Percentiles rank a stretch among this genome's conserved stretches.
These are phyloP conservation scores for Grosmannia huntii DNA, from an alignment of 2,329 filamentous ascomycete species.

Conservation along the genomic window DNA sequence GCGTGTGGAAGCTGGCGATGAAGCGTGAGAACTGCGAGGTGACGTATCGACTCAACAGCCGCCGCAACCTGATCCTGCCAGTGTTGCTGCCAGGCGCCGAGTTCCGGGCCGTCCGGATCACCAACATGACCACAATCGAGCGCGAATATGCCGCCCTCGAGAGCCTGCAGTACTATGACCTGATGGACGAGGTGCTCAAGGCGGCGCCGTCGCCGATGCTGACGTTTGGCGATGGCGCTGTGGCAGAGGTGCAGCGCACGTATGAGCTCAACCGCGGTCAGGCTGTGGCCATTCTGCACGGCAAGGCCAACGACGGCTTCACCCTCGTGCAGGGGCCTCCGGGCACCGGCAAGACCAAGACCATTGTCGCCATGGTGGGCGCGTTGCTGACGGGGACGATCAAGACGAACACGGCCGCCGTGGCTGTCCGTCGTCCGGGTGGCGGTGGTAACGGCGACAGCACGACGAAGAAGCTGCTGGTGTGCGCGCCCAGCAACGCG, in stretches of 20 bases:
- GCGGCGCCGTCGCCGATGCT: conserved; percentile 85
- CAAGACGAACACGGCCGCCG: conserved; percentile 28
- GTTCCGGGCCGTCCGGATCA: conserved; percentile 68
- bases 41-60: conserved; percentile 68
- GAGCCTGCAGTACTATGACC: conserved; percentile 87
- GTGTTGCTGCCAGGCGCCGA: conserved; percentile 56
- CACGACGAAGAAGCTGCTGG: conserved; percentile 68
- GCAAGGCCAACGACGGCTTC: conserved; percentile 91
- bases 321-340: conserved; percentile 93
- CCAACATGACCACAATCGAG: conserved; percentile 88
- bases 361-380: conserved; percentile 91
- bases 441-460: conserved; percentile 19
- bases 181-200: conserved; percentile 77
- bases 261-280: conserved; percentile 84
- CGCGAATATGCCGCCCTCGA: conserved; percentile 88
- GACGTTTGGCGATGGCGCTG: conserved; percentile 61
- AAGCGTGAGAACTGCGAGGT: conserved; percentile 77
- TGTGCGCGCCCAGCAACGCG: conserved; percentile 97
- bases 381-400: conserved; percentile 56
- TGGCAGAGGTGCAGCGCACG: conserved; percentile 56
- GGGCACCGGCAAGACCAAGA: conserved; percentile 96
- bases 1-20: conserved; percentile 65
- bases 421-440: conserved; percentile 30
- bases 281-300: conserved; percentile 81
- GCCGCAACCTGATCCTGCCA: conserved; percentile 46